Evolutionary conservation across 768 basidiomycete species (phyloP), one percentile per base, ranked within the genome.

Genomic region (Hebeloma cylindrosporum): DNA sequence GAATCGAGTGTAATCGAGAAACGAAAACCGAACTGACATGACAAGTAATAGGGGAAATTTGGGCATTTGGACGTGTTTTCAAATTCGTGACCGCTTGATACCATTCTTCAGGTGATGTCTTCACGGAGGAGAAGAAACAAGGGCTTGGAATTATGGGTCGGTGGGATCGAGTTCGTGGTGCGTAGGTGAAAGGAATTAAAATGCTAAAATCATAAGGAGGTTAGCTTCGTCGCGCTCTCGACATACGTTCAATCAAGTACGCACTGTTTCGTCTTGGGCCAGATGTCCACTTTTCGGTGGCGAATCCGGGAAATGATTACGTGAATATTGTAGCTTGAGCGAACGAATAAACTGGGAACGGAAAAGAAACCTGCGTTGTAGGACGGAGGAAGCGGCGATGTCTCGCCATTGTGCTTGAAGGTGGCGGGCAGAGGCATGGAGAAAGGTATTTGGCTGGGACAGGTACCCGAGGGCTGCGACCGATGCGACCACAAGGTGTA

Each of bases 51-150:
- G 74, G 73, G 11, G 65, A 58, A 14, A 73, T 39, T 7, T 53
- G 47, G 1, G 70, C 65, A 5, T 55, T 53, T 14, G 57, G 49
- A 13, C 69, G 65, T 21, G 68, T 66, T 32, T 69, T 60, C 53
- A 84, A 57, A n/a, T 59, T 58, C 21, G 72, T 69, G 9, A 67
- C 62, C 5, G 56, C 71, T 58, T 75, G 83, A 56, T 62, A 69
- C 81, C 82, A 87, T 57, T 86, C 85, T 56, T 84, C 84, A 6
- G 85, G 83, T 3, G 73, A 67, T 0, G 71, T 65, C 58, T 85
- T 85, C 43, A 87, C 60, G 2, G 76, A 74, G 0, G 76, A 74
- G 48, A 82, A 70, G 56, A 86, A 81, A 18, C 71, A 63, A 0
- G 72, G 64, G 9, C 64, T 64, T 1, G 70, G 60, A 9, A 79